Base-by-base conservation (phyloP, 352 stramenopile species). In the Globisporangium uncinulatum region DNA sequence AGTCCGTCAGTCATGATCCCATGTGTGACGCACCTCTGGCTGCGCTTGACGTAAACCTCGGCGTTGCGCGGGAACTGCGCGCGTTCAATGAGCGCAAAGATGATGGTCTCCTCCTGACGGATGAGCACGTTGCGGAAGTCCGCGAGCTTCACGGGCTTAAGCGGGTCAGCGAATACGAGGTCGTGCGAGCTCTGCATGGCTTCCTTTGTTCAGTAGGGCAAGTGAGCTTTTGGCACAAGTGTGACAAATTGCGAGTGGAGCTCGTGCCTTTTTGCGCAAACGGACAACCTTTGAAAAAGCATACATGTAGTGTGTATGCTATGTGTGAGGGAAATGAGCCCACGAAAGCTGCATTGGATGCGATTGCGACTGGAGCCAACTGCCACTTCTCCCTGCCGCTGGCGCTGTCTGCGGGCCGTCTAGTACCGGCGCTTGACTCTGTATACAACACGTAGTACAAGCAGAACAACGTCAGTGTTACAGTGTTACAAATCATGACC, bases 11-110 rank as follows among this genome's bases (percentile, higher is more conserved):
- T n/a, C 58, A 61, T 24, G 19, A 32, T n/a, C 4, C 32, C 39
- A 19, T 4, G 14, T n/a, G 4, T 39, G 20, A 59, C 66, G 24
- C 59, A 88, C 79, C 68, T 75, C 37, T 90, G 76, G 61, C 77
- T 93, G 60, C 91, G 90, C 60, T 86, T 86, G 56, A 96, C 65
- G 78, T 99, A 99, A 36, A 99, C 95, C 47, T 92, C 83, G 1
- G 62, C 53, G 75, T 99, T 99, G 49, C 76, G 79, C n/a, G 92
- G 73, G 72, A 98, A 99, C 69, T 99, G 95, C 15, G 96, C 86
- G 54, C 97, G 84, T 73, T 99, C 97, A 66, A 99, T 99, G 19
- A 99, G 68, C n/a, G 96, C 94, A 70, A 99, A 99, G 73, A 99
- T 99, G 67, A 99, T 99, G 0, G 97, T 99, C 78, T 99, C 97